phyloP scores from a whole-genome alignment of 805 yeast species.

The Kuraishia ogatae region DNA sequence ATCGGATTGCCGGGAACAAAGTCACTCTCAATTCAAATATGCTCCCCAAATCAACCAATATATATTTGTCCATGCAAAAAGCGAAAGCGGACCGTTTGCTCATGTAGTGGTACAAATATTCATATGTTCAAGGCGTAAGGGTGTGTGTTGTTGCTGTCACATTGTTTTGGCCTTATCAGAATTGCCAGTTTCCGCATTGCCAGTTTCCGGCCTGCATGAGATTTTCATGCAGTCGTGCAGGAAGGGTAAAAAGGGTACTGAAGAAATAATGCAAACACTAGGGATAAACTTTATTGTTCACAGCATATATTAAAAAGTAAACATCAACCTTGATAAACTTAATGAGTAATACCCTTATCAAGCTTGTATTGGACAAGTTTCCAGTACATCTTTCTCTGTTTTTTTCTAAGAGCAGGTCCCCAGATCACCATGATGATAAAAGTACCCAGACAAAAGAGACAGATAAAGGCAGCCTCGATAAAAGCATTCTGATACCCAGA shows the following conservation, averaged over 20 bases:
- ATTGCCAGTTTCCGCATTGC: background rate
- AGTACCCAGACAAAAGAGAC: constrained; percentile 36
- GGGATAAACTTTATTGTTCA: background rate
- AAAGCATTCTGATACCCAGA: constrained; percentile 51
- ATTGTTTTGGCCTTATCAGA: background rate
- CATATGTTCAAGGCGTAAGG: no score
- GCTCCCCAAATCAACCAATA: background rate
- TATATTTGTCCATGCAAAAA: no score
- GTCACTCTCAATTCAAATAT: no score
- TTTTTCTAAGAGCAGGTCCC: constrained; percentile 28
- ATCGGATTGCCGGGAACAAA: no score
- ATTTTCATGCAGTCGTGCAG: background rate
- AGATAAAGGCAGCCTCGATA: constrained; percentile 46
- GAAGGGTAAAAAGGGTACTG: background rate
- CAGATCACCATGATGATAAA: constrained; percentile 30
- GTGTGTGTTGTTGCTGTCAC: no score
- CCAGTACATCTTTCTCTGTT: constrained; percentile 25
- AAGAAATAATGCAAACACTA: no score
- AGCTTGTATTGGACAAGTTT: constrained; percentile 4
- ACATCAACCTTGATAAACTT: no score
- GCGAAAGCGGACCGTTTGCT: no score
- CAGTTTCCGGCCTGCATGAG: background rate
- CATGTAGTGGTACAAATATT: no score
- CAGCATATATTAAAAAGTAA: background rate
- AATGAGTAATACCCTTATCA: background rate